Evolutionary conservation across 495 filamentous ascomycete genomes (phyloP).

Genomic region (Margaritispora aquatica): DNA sequence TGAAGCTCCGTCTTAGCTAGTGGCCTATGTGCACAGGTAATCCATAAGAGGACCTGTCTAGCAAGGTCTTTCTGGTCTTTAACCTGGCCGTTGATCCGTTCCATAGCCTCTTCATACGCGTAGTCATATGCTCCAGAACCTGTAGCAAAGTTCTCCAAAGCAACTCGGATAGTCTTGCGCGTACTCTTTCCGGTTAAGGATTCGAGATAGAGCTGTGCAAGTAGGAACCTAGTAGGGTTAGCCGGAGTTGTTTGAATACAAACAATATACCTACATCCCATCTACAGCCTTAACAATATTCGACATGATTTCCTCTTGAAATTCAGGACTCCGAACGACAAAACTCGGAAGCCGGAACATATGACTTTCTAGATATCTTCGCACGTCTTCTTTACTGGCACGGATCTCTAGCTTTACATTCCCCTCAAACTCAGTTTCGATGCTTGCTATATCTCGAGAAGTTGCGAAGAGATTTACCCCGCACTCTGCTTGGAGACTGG

Average conservation of each 20-base stretch:
- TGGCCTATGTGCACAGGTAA: conserved; percentile 25
- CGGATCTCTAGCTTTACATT: conserved; percentile 23
- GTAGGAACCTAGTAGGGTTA: conserved; percentile 30
- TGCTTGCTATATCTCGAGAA: conserved; percentile 26
- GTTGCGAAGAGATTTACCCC: conserved; percentile 28
- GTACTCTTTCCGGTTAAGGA: conserved; percentile 25
- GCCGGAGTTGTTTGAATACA: background rate
- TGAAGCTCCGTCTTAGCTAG: conserved; percentile 26
- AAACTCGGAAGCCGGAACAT: background rate
- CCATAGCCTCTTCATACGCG: conserved; percentile 34
- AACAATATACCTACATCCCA: conserved; percentile 17
- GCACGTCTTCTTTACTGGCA: conserved; percentile 17
- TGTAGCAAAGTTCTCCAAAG: conserved; percentile 22
- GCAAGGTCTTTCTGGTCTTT: conserved; percentile 25
- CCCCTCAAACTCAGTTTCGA: conserved; percentile 24
- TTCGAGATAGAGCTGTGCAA: conserved; percentile 34
- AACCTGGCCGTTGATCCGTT: conserved; percentile 31
- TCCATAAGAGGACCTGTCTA: conserved; percentile 23
- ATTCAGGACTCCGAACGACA: background rate
- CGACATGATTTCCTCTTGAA: conserved; percentile 14
- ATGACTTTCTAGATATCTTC: conserved; percentile 12
- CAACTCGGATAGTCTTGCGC: conserved; percentile 10
- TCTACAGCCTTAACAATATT: conserved; percentile 4
- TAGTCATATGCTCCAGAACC: conserved; percentile 30
- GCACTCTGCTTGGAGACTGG: conserved; percentile 23